Evolutionary conservation across 163 green algal genomes (phyloP), one percentile per base, ranked within the genome.

Genomic region (Picocystis sp.): DNA sequence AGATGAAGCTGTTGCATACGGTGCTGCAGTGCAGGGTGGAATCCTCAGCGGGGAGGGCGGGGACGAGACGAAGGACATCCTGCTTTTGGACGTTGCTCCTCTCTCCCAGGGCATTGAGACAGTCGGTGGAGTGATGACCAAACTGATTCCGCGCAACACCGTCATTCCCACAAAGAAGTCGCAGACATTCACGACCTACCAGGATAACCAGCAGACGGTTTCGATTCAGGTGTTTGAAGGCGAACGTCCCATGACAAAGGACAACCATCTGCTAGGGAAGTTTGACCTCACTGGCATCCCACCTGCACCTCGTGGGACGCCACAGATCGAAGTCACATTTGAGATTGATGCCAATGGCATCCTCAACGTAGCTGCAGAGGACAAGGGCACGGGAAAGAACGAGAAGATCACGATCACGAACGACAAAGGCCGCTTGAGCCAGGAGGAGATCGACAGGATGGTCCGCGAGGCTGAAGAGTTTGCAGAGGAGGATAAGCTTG

Each of bases 391-490:
- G 10, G 89, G 90, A 68, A 95, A 94, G 77, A 77, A 78, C 53
- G 84, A 98, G 75, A 94, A 97, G 77, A 98, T 98, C 68, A 96
- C 83, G 21, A 98, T 98, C 71, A 97, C 84, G 15, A 93, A 93
- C 55, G 87, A 98, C 68, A 97, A 97, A 77, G 87, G 84, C 17
- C 73, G 89, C 12, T 72, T 99, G 46, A 82, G 61, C 56, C 75
- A 93, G 61, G 90, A 99, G 45, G 90, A 99, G 53, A 98, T 99
- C 67, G 82, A 98, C 58, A 79, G 89, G 63, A 97, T 99, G 90
- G 88, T 97, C 15, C 61, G 82, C 53, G 90, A 99, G 76, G 89
- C 90, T 2, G 90, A 99, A 77, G 82, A 97, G 73, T 97, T 95
- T 74, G 89, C 87, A 8, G 89, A 97, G 64, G 72, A 87, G 62